phyloP scores from a whole-genome alignment of 1,284 basidiomycete genomes.

The Heterobasidion parviporum region DNA sequence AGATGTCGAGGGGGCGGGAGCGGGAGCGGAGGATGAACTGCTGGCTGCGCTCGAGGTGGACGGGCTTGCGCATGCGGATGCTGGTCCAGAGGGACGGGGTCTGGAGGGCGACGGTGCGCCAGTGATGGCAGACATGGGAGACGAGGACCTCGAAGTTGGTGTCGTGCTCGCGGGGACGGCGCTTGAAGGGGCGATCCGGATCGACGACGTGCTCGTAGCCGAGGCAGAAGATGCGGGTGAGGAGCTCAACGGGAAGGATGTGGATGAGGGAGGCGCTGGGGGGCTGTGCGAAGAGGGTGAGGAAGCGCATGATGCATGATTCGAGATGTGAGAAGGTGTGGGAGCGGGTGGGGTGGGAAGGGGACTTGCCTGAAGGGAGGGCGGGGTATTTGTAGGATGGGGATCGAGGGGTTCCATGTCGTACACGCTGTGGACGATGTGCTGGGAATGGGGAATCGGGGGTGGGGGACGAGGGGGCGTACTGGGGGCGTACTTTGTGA shows the following conservation, averaged over 20 bases:
- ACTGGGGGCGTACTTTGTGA: too few species aligned
- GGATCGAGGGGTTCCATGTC: neutral
- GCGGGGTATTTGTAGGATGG: neutral
- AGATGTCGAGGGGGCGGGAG: conserved; percentile 38
- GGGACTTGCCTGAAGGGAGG: conserved; percentile 2
- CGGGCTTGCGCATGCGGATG: conserved; percentile 39
- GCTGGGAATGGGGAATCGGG: neutral
- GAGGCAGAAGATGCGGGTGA: conserved; percentile 43
- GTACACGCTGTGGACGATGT: neutral
- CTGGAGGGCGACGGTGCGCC: conserved; percentile 42
- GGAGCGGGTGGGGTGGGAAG: neutral
- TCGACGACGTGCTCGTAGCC: conserved; percentile 38
- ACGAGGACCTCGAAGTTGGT: conserved; percentile 42
- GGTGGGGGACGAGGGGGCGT: neutral
- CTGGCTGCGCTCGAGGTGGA: conserved; percentile 37
- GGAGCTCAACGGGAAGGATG: conserved; percentile 46
- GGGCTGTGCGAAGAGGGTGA: neutral
- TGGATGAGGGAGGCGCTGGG: conserved; percentile 21
- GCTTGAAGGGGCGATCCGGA: conserved; percentile 24
- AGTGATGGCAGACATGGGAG: conserved; percentile 45
- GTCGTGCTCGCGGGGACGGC: conserved; percentile 5
- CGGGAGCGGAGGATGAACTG: conserved; percentile 35
- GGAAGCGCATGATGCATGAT: neutral
- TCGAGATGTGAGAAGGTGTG: neutral
- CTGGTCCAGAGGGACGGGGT: conserved; percentile 45